Percentiles rank a stretch among this genome's conserved stretches.
phyloP scores from a whole-genome alignment of 805 yeast species.

The Lipomyces spencermartinsiae region DNA sequence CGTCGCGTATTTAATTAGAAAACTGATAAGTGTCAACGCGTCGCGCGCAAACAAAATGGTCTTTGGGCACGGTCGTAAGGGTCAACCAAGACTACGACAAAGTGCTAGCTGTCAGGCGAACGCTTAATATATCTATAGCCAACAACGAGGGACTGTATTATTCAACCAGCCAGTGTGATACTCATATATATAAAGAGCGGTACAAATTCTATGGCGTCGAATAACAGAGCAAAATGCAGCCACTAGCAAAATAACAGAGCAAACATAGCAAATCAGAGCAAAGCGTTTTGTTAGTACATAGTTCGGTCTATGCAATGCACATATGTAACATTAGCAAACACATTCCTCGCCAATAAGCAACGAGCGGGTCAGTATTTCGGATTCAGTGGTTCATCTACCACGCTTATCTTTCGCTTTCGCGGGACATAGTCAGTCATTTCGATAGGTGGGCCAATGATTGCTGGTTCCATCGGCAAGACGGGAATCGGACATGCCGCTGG shows the following conservation, averaged over 20 bases:
- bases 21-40: too few species aligned
- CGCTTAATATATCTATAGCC: too few species aligned
- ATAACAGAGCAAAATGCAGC: neutral
- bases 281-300: neutral
- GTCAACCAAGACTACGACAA: too few species aligned
- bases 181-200: neutral
- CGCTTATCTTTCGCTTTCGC: conserved; percentile 33
- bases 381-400: conserved; percentile 22
- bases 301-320: neutral
- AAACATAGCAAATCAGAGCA: neutral
- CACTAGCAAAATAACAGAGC: neutral
- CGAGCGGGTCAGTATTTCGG: conserved; percentile 1
- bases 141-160: too few species aligned
- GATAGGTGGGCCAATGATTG: neutral
- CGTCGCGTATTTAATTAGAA: too few species aligned
- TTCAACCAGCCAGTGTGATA: neutral
- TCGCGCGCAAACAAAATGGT: too few species aligned
- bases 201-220: neutral
- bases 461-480: neutral
- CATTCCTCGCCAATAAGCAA: too few species aligned
- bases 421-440: neutral
- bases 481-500: neutral
- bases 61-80: too few species aligned
- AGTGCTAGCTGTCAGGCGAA: too few species aligned
- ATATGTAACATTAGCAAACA: neutral